Conservation (phyloP, 768 basidiomycete genomes). For the Podaxis mareebaensis region DNA sequence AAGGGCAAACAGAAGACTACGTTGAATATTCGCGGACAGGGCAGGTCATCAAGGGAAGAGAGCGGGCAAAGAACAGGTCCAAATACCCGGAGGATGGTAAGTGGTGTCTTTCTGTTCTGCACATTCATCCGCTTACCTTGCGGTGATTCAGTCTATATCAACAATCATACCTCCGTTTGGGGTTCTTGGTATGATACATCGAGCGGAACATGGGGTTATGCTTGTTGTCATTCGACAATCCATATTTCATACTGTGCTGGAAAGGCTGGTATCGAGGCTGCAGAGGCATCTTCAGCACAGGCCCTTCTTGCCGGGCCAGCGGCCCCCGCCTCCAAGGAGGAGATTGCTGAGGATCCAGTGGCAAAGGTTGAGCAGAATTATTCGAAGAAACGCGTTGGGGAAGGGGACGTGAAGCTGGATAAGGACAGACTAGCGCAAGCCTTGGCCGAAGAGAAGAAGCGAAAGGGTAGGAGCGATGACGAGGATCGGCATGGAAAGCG, state of each 20-base stretch:
- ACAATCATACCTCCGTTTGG: constrained; percentile 97
- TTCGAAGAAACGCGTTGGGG: constrained; percentile 78
- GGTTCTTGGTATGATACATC: constrained; percentile 88
- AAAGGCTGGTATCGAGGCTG: constrained; percentile 76
- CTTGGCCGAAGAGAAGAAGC: constrained; percentile 77
- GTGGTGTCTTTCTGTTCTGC: constrained; percentile 27
- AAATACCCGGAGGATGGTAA: constrained; percentile 97
- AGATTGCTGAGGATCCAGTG: constrained; percentile 29
- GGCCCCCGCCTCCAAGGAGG: constrained; percentile 25
- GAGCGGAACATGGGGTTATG: constrained; percentile 85
- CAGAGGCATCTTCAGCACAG: constrained; percentile 73
- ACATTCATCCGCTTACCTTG: constrained; percentile 14
- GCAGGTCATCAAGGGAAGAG: constrained; percentile 87
- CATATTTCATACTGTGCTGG: constrained; percentile 94
- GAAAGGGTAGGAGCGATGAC: constrained; percentile 57
- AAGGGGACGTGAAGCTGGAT: constrained; percentile 79
- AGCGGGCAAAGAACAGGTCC: constrained; percentile 81
- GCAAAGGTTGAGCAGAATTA: constrained; percentile 65
- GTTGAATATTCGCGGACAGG: constrained; percentile 96
- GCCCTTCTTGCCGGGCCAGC: constrained; percentile 54
- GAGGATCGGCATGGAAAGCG: constrained; percentile 63
- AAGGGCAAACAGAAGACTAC: constrained; percentile 96
- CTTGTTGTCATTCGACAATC: constrained; percentile 87
- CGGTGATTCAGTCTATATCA: constrained; percentile 64
- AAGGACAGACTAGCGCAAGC: constrained; percentile 69